These are phyloP conservation scores for Pezicula neosporulosa DNA, from an alignment of 2,329 filamentous ascomycete genomes.

Conservation along the genomic window DNA sequence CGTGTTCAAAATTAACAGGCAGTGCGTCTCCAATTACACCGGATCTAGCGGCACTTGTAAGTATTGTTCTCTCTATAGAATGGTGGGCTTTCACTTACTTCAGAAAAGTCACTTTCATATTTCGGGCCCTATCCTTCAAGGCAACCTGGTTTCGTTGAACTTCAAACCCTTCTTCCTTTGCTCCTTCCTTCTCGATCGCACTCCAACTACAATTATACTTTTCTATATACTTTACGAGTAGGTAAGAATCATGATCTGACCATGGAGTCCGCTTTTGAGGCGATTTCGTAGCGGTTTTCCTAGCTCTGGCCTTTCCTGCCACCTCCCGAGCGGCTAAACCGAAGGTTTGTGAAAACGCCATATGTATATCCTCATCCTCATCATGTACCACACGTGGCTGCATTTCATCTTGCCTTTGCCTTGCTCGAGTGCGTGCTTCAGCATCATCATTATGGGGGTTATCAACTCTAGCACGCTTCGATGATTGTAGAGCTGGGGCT, in stretches of 20 bases:
- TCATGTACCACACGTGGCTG: not conserved
- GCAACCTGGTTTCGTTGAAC: slow-evolving; percentile 41
- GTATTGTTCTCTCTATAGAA: no score
- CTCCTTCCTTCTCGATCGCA: slow-evolving; percentile 31
- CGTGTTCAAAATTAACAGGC: slow-evolving; percentile 38
- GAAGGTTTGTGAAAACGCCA: no score
- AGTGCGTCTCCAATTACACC: slow-evolving; percentile 14
- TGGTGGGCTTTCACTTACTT: slow-evolving; percentile 31
- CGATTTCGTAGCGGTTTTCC: not conserved
- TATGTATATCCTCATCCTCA: not conserved
- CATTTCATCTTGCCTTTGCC: not conserved
- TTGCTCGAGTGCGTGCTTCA: not conserved
- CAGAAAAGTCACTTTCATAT: slow-evolving; percentile 42
- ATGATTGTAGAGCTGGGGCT: not conserved
- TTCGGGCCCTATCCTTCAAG: slow-evolving; percentile 51
- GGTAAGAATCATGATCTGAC: slow-evolving; percentile 34
- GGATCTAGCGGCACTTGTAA: no score
- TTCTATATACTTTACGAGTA: slow-evolving; percentile 46
- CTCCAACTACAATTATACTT: slow-evolving; percentile 43
- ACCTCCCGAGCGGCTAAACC: not conserved
- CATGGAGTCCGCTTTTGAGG: slow-evolving; percentile 26
- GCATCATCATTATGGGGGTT: not conserved
- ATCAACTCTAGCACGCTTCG: not conserved
- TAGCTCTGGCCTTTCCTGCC: slow-evolving; percentile 7
- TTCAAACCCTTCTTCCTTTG: slow-evolving; percentile 25